Conservation (phyloP, 2,329 filamentous ascomycete species). For the Cordyceps cicadae region DNA sequence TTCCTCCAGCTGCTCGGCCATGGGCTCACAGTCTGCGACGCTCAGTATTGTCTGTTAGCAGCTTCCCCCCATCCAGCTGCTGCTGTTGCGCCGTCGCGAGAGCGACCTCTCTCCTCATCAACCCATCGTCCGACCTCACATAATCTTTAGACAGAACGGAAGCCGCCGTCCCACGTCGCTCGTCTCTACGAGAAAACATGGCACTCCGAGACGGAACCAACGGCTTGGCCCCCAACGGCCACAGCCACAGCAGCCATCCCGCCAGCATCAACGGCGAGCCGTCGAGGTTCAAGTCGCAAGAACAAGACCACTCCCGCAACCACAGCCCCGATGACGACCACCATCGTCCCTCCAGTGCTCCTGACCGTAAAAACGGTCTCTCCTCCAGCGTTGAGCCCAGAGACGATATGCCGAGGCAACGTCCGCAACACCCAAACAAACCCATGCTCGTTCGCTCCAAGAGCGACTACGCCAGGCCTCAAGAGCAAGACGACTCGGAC, state of each 20-base stretch:
- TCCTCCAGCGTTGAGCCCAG: constrained; percentile 17
- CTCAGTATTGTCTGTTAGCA: not conserved
- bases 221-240: constrained; percentile 2
- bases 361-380: constrained; percentile 32
- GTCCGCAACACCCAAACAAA: constrained; percentile 33
- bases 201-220: constrained; percentile 3
- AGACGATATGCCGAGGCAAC: constrained; percentile 28
- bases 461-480: constrained; percentile 44
- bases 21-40: not conserved
- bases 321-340: constrained; percentile 16
- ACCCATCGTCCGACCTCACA: not conserved
- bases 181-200: not conserved
- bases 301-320: not conserved
- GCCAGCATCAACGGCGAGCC: constrained; percentile 6
- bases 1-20: not conserved
- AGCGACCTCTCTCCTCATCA: not conserved
- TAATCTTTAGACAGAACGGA: not conserved
- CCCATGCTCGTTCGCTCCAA: constrained; percentile 48
- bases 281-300: constrained; percentile 8
- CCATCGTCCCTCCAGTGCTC: constrained; percentile 38
- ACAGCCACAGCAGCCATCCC: constrained; percentile 2
- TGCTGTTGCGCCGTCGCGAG: not conserved
- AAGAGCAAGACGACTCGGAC: constrained; percentile 32
- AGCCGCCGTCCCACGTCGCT: not conserved
- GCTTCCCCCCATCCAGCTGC: not conserved